Conservation (phyloP, 2,329 filamentous ascomycete species). For the Fusarium tuaranense region DNA sequence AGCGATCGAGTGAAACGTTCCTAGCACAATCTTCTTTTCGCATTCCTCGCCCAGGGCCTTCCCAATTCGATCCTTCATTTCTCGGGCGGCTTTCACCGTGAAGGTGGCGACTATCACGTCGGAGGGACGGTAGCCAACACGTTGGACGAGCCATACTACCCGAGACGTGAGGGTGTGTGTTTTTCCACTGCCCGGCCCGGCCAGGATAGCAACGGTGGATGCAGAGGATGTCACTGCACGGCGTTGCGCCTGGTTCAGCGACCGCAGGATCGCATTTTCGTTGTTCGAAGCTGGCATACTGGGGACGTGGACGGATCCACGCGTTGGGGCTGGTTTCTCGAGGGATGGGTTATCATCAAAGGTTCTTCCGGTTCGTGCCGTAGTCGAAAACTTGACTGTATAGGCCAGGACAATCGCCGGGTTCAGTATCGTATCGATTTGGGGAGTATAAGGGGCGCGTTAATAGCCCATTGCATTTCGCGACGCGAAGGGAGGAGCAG, state of each 20-base stretch:
- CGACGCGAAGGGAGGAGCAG: conserved; percentile 17
- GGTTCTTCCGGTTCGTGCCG: not conserved
- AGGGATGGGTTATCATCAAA: conserved; percentile 24
- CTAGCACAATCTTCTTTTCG: conserved; percentile 83
- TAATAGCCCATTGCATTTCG: not conserved
- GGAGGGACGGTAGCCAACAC: conserved; percentile 78
- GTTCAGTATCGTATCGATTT: not conserved
- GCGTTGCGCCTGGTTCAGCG: conserved; percentile 66
- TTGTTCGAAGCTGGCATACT: conserved; percentile 43
- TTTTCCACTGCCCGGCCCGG: conserved; percentile 82
- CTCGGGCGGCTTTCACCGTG: conserved; percentile 91
- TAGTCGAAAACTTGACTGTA: not conserved
- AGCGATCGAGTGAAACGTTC: conserved; percentile 95
- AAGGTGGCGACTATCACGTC: conserved; percentile 97
- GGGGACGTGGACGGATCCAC: conserved; percentile 37
- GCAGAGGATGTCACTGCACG: conserved; percentile 66
- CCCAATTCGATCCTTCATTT: conserved; percentile 92
- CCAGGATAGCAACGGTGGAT: conserved; percentile 73
- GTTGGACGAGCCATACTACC: conserved; percentile 86
- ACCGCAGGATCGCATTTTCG: conserved; percentile 56
- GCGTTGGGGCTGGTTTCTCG: conserved; percentile 24
- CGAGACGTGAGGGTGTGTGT: conserved; percentile 95
- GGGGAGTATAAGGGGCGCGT: conserved; percentile 10
- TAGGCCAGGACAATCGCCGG: not conserved
- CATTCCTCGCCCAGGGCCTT: conserved; percentile 82